phyloP scores from a whole-genome alignment of 2,329 filamentous ascomycete genomes.

The Phialophora expanda region DNA sequence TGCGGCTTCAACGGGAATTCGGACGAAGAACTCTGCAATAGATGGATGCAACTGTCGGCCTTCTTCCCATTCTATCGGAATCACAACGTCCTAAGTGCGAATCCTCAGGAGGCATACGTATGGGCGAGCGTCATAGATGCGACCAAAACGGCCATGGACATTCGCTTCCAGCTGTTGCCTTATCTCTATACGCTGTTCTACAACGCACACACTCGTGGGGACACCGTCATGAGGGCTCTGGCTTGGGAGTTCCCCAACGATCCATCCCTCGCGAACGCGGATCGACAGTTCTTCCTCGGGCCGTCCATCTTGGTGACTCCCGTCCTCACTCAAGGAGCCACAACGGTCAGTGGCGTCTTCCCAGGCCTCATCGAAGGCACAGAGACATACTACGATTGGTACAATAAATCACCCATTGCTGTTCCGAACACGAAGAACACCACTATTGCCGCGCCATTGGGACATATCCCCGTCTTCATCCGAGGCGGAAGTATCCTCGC shows the following conservation, averaged over 20 bases:
- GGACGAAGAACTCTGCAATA: conserved; percentile 71
- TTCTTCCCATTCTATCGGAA: conserved; percentile 83
- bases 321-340: conserved; percentile 65
- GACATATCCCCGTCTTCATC: conserved; percentile 73
- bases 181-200: conserved; percentile 79
- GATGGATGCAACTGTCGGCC: conserved; percentile 74
- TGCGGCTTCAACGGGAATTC: conserved; percentile 73
- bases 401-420: conserved; percentile 66
- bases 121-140: conserved; percentile 71
- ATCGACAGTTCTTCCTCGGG: conserved; percentile 75
- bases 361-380: conserved; percentile 61
- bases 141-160: conserved; percentile 68
- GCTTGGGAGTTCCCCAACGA: conserved; percentile 75
- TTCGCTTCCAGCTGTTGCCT: conserved; percentile 72
- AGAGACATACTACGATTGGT: conserved; percentile 79
- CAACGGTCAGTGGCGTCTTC: conserved; percentile 70
- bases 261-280: conserved; percentile 67
- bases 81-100: conserved; percentile 69
- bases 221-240: conserved; percentile 73
- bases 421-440: conserved; percentile 58
- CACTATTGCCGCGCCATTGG: conserved; percentile 65
- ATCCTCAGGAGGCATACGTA: conserved; percentile 71
- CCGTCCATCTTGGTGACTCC: conserved; percentile 69
- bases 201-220: conserved; percentile 67
- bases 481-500: conserved; percentile 72